These are phyloP conservation scores for Obba rivulosa DNA, from an alignment of 768 basidiomycete genomes.

Conservation along the genomic window DNA sequence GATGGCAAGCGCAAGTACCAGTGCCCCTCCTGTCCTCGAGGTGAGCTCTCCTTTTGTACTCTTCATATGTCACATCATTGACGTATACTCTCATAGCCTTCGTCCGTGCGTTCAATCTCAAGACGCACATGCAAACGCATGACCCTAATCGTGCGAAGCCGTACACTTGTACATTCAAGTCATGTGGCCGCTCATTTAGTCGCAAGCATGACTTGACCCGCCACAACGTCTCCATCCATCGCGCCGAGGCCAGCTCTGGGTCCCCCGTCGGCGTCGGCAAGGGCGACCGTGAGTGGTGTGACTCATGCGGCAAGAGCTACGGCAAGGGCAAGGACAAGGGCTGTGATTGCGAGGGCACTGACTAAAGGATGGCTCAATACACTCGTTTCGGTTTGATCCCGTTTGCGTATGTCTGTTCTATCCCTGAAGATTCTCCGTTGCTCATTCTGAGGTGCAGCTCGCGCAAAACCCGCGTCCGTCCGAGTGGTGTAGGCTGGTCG, in stretches of 20 bases:
- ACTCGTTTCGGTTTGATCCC: constrained; percentile 9
- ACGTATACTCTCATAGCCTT: constrained; percentile 51
- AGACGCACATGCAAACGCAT: constrained; percentile 94
- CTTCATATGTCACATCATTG: neutral
- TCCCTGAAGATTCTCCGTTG: neutral
- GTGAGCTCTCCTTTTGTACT: constrained; percentile 32
- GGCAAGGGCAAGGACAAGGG: constrained; percentile 35
- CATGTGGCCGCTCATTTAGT: constrained; percentile 87
- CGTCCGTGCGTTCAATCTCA: constrained; percentile 89
- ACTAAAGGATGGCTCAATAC: constrained; percentile 17
- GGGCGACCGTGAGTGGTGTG: constrained; percentile 64
- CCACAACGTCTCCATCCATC: constrained; percentile 83
- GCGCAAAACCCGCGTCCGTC: constrained; percentile 27
- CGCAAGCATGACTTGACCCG: constrained; percentile 92
- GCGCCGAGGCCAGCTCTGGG: constrained; percentile 49
- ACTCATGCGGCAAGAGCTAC: constrained; percentile 66
- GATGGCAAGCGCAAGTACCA: constrained; percentile 78
- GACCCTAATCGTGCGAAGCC: constrained; percentile 90
- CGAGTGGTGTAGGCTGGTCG: constrained; percentile 16
- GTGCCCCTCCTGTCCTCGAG: constrained; percentile 68
- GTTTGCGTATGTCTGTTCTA: constrained; percentile 22
- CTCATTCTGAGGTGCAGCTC: constrained; percentile 9
- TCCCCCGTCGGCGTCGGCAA: constrained; percentile 62
- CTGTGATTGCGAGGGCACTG: constrained; percentile 42
- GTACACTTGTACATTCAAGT: constrained; percentile 78